Evolutionary conservation across 768 basidiomycete species (phyloP), one percentile per base, ranked within the genome.

Genomic region (Russula vinacea): DNA sequence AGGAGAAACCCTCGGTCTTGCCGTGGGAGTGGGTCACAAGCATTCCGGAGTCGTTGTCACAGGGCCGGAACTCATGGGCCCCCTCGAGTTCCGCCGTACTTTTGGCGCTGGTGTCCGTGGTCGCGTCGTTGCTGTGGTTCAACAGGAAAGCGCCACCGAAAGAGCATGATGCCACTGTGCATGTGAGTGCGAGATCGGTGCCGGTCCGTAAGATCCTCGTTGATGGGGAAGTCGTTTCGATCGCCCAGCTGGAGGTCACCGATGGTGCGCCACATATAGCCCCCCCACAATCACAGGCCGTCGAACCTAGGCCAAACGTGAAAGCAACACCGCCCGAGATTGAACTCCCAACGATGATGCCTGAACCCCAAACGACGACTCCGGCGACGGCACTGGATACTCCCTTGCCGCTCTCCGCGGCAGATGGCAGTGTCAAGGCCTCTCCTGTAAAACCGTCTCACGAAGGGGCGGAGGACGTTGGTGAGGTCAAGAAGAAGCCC

Each of bases 401-500:
- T 17, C 50, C 50, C n/a, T 10, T 45, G 13, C n/a, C n/a, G 8
- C 32, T 32, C 19, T 29, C 52, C 10, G n/a, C 52, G 11, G n/a
- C 29, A 24, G 54, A 45, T 51, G 37, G 17, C 7, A 22, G 10
- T 4, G 19, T 33, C 13, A 56, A 60, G 24, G 14, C 5, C 7
- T 54, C 52, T 19, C 51, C n/a, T 32, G 33, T 16, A 35, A 65
- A 61, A 52, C 19, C 49, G 8, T 26, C 56, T 14, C 45, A 85
- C 85, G 61, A 84, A 81, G 68, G 85, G 83, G 68, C 78, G 73
- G 62, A 84, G 81, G 68, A 85, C 84, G 69, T 78, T 73, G 76
- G 76, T 1, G 76, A 73, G 55, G 72, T 70, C 13, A 73, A 68
- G 67, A 76, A 78, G 72, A 72, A 75, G 69, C 63, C 32, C 32